Percentiles rank a stretch among this genome's conserved stretches.
Evolutionary conservation across 1,139 yeast genomes (phyloP).

Genomic region (Geotrichum cucujoidarum): DNA sequence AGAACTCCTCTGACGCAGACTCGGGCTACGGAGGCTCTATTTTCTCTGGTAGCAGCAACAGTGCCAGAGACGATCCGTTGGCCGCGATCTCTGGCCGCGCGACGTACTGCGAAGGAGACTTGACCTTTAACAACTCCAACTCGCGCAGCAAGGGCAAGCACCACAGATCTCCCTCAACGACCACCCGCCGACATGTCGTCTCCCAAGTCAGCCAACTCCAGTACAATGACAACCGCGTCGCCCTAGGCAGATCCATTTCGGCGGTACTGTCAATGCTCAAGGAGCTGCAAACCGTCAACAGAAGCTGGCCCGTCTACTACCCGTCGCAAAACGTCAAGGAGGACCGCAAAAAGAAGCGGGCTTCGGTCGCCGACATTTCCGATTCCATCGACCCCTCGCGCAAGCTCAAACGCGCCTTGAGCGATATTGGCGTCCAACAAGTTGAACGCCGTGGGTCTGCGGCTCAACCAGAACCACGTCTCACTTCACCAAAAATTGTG

Average conservation of each 20-base stretch:
- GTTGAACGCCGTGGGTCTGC: constrained; percentile 15
- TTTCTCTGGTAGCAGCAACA: constrained; percentile 15
- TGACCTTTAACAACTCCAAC: background rate
- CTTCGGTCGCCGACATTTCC: constrained; percentile 3
- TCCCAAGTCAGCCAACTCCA: constrained; percentile 58
- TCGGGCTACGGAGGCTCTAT: constrained; percentile 30
- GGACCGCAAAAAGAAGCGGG: constrained; percentile 10
- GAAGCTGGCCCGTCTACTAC: constrained; percentile 58
- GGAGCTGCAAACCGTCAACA: constrained; percentile 54
- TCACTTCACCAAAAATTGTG: constrained; percentile 22
- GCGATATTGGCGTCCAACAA: constrained; percentile 9
- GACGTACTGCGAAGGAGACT: constrained; percentile 17
- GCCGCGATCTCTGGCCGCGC: constrained; percentile 13
- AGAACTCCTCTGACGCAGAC: constrained; percentile 20
- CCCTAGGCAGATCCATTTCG: constrained; percentile 59
- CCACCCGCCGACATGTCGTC: constrained; percentile 30
- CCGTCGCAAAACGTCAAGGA: constrained; percentile 37
- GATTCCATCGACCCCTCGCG: constrained; percentile 23
- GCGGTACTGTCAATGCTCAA: constrained; percentile 50
- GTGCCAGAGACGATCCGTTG: background rate
- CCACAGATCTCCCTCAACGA: constrained; percentile 27
- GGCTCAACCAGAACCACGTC: constrained; percentile 21
- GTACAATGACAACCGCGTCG: constrained; percentile 61
- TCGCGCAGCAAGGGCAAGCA: constrained; percentile 18
- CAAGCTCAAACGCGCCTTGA: constrained; percentile 12